Evolutionary conservation across 345 rosid genomes (phyloP).

Genomic region (Kernera saxatilis): DNA sequence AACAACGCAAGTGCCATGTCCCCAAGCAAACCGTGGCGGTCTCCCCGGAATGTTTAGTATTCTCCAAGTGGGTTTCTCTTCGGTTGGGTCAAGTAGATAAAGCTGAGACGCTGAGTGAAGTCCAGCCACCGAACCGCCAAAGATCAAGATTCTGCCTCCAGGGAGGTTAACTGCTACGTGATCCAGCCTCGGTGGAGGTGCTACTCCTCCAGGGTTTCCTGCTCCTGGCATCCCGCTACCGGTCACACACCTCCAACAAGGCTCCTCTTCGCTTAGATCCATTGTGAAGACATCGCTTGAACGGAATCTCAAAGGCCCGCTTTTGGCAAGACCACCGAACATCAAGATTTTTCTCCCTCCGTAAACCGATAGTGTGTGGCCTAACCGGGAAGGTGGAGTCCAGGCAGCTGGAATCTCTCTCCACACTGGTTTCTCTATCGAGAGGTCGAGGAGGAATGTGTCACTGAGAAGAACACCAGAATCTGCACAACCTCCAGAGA

Average conservation of each 20-base stretch:
- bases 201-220: constrained; percentile 79
- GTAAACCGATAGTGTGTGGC: constrained; percentile 76
- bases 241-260: constrained; percentile 78
- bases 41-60: constrained; percentile 74
- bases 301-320: constrained; percentile 79
- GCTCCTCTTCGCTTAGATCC: constrained; percentile 86
- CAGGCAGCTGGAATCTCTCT: constrained; percentile 82
- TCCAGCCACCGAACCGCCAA: constrained; percentile 87
- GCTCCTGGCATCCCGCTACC: constrained; percentile 87
- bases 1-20: constrained; percentile 88
- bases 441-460: constrained; percentile 79
- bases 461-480: constrained; percentile 88
- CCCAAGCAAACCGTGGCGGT: constrained; percentile 91
- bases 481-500: constrained; percentile 91
- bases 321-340: constrained; percentile 90
- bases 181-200: constrained; percentile 88
- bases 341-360: constrained; percentile 81
- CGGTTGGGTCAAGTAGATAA: constrained; percentile 76
- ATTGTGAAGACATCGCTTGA: constrained; percentile 85
- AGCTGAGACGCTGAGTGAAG: constrained; percentile 93
- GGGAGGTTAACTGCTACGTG: constrained; percentile 86
- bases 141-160: constrained; percentile 72
- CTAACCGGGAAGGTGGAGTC: constrained; percentile 86
- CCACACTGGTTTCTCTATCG: constrained; percentile 88
- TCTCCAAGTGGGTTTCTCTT: constrained; percentile 90